Evolutionary conservation across 768 basidiomycete genomes (phyloP).

Genomic region (Suillus americanus): DNA sequence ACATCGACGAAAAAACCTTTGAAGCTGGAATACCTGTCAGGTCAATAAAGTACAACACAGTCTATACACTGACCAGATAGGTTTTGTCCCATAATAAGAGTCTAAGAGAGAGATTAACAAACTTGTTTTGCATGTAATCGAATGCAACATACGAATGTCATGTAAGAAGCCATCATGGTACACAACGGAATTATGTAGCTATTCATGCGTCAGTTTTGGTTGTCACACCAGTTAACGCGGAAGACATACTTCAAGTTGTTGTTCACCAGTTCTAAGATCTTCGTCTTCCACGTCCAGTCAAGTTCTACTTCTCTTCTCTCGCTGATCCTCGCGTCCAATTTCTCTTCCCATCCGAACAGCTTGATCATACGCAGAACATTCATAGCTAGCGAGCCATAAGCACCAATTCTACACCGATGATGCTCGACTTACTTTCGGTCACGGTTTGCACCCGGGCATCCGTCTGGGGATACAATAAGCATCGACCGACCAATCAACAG

Average conservation of each 20-base stretch:
- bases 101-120: slow-evolving; percentile 8
- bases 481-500: not conserved
- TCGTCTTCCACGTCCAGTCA: slow-evolving; percentile 48
- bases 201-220: not conserved
- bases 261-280: slow-evolving; percentile 46
- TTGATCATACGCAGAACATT: slow-evolving; percentile 68
- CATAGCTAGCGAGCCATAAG: slow-evolving; percentile 37
- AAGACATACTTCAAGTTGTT: slow-evolving; percentile 29
- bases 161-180: slow-evolving; percentile 66
- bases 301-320: slow-evolving; percentile 65
- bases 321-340: slow-evolving; percentile 50
- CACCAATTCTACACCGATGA: slow-evolving; percentile 2
- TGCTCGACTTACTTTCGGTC: slow-evolving; percentile 49
- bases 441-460: slow-evolving; percentile 63
- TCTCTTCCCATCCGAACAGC: slow-evolving; percentile 66
- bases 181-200: slow-evolving; percentile 62
- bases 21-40: slow-evolving; percentile 27
- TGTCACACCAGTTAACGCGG: not conserved
- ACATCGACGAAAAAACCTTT: slow-evolving; percentile 39
- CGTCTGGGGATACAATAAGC: slow-evolving; percentile 28
- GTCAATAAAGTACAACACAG: slow-evolving; percentile 3
- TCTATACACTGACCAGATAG: slow-evolving; percentile 9
- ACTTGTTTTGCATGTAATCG: not conserved
- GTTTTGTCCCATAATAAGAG: slow-evolving; percentile 14
- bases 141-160: slow-evolving; percentile 47